Evolutionary conservation across 2,329 filamentous ascomycete genomes (phyloP), one percentile per base, ranked within the genome.

Genomic region (Tolypocladium ophioglossoides): DNA sequence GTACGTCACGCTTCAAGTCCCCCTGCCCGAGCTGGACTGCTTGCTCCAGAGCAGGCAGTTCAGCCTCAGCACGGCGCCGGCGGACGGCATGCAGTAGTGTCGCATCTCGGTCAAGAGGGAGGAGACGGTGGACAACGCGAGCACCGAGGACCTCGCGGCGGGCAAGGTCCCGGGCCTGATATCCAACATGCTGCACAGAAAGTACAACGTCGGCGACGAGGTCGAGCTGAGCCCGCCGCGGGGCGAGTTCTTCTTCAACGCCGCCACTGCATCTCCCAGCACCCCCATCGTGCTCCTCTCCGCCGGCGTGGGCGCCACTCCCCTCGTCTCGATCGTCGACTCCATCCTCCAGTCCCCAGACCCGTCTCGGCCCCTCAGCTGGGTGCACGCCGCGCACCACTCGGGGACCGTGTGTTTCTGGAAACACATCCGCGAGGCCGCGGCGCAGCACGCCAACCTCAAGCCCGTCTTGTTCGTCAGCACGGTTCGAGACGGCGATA

Each of bases 91-190:
- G 9, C 72, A 73, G 18, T 78, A 83, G 68, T 89, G 89, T 70
- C 80, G 88, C 53, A 83, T 92, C 70, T 87, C 81, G 59, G 83
- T 92, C 57, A 91, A 91, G 77, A 79, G 74, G 55, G 86, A 82
- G 58, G 82, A 78, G 38, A 64, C 64, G 2, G 50, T 64, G 16
- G 62, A 64, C 35, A 55, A 62, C 32, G 60, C 62, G 5, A 54
- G 62, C 2, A 11, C 59, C 12, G 66, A 70, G 34, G 72, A 73
- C 50, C 58, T 68, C 5, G 63, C 62, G 24, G 61, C 64, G 32
- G 64, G 66, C 20, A 68, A 63, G 52, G 59, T 74, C 2, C 69
- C 72, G 1, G 79, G 79, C 20, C 59, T 79, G 41, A 69, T 83
- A 50, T 80, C 78, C 38, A 82, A 79, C 64, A 62, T 76, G 52